Base-by-base conservation (phyloP, 1,139 yeast species). In the Lodderomyces theae region DNA sequence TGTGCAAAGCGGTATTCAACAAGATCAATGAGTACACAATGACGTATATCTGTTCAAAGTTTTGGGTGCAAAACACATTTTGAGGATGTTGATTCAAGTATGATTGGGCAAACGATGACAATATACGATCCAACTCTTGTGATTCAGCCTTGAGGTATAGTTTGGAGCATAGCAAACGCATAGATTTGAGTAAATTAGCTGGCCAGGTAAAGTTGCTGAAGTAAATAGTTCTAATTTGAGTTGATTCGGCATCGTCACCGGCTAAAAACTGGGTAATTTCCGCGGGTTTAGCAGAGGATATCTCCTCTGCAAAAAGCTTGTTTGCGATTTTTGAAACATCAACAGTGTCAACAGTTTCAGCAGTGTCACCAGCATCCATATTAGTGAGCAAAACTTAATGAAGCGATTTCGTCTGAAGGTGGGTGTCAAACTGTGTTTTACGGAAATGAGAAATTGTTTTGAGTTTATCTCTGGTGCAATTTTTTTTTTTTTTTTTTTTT, bases 121-220 rank as follows among this genome's bases (percentile, higher is more conserved):
- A 64, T 17, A 87, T 74, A 36, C 87, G 72, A 60, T 87, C 96
- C 44, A 88, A 77, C 53, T 84, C 87, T 52, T 86, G 94, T 1
- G 94, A 80, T 58, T 88, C 96, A 2, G 95, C 96, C 52, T 80
- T 81, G 53, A 88, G 70, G 57, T 83, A 85, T 21, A 88, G 58
- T 49, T 72, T 77, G 22, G 77, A 71, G 50, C 95, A 86, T 34
- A 88, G 64, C 39, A 62, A 61, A 31, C 92, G 65, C 13, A 88
- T 69, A 1, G 89, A 69, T 4, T 62, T 64, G 44, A 86, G 60
- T 35, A 82, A 57, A 45, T 74, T 74, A 6, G 66, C 50, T 44
- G 72, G 66, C 82, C 82, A 77, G 35, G 59, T 51, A 54, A 76
- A 77, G 25, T 67, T 53, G 46, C 67, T 65, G 79, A 77, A 72